phyloP scores from a whole-genome alignment of 1,284 basidiomycete species.

The Ustilago nuda region DNA sequence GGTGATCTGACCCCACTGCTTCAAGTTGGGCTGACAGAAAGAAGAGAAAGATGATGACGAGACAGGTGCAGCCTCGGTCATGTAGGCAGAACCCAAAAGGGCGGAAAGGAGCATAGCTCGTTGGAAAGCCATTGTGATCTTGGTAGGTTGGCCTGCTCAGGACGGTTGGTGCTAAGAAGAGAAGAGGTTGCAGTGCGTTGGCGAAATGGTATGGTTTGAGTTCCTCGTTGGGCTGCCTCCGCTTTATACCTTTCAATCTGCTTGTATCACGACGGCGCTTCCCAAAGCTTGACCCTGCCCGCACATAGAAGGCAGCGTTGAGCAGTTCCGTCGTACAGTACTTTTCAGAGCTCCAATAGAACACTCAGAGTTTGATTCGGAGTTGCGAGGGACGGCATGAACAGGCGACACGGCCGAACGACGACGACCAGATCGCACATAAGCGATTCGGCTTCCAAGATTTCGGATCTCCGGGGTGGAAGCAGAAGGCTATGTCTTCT shows the following conservation, averaged over 20 bases:
- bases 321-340: no score
- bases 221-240: not conserved
- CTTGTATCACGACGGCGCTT: not conserved
- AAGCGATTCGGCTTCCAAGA: no score
- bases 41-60: not conserved
- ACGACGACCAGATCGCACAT: not conserved
- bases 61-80: conserved; percentile 14
- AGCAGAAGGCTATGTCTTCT: no score
- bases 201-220: not conserved
- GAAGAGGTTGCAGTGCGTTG: not conserved
- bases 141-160: not conserved
- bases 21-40: conserved; percentile 3
- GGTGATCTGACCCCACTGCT: conserved; percentile 9
- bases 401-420: not conserved
- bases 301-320: not conserved
- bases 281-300: not conserved
- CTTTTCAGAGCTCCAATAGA: not conserved
- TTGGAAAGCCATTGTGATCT: conserved; percentile 21
- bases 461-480: no score
- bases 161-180: not conserved
- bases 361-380: not conserved
- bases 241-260: not conserved
- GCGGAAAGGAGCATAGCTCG: conserved; percentile 18
- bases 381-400: conserved; percentile 3
- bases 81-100: conserved; percentile 8